Evolutionary conservation across 2,329 filamentous ascomycete species (phyloP).

Genomic region (Fusarium sp.): DNA sequence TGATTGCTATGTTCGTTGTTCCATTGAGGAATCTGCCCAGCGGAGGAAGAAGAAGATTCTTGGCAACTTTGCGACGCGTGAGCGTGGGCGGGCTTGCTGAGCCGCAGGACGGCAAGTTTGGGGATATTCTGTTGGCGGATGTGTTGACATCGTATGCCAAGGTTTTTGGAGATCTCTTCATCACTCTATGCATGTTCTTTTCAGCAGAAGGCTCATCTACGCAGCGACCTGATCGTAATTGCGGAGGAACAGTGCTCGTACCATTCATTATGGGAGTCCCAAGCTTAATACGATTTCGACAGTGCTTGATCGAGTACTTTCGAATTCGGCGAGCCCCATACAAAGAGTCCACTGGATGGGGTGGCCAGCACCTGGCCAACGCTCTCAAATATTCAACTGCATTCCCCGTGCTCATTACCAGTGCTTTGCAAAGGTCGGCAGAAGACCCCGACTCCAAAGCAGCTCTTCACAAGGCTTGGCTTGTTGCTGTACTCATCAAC

Average conservation of each 20-base stretch:
- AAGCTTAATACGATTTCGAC: conserved; percentile 84
- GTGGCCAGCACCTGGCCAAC: conserved; percentile 89
- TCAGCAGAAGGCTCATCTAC: conserved; percentile 75
- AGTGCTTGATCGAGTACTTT: conserved; percentile 88
- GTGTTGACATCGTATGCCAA: conserved; percentile 95
- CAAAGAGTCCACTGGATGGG: conserved; percentile 71
- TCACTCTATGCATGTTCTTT: conserved; percentile 92
- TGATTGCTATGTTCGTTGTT: conserved; percentile 75
- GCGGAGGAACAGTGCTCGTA: conserved; percentile 80
- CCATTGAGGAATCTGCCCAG: conserved; percentile 75
- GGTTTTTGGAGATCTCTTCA: conserved; percentile 87
- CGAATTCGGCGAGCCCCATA: conserved; percentile 70
- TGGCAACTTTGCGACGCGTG: conserved; percentile 79
- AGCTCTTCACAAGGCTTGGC: conserved; percentile 66
- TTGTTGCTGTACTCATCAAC: conserved; percentile 79
- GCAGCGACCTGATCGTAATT: conserved; percentile 79
- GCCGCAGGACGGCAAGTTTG: conserved; percentile 89
- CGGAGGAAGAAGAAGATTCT: conserved; percentile 76
- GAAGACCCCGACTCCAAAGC: conserved; percentile 52
- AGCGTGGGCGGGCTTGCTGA: conserved; percentile 86
- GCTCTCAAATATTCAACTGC: conserved; percentile 93
- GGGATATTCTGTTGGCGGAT: conserved; percentile 92
- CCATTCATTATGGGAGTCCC: conserved; percentile 86
- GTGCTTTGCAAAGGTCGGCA: conserved; percentile 73
- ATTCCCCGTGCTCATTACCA: conserved; percentile 88